phyloP scores from a whole-genome alignment of 768 basidiomycete species.

The Dentipellis sp. region DNA sequence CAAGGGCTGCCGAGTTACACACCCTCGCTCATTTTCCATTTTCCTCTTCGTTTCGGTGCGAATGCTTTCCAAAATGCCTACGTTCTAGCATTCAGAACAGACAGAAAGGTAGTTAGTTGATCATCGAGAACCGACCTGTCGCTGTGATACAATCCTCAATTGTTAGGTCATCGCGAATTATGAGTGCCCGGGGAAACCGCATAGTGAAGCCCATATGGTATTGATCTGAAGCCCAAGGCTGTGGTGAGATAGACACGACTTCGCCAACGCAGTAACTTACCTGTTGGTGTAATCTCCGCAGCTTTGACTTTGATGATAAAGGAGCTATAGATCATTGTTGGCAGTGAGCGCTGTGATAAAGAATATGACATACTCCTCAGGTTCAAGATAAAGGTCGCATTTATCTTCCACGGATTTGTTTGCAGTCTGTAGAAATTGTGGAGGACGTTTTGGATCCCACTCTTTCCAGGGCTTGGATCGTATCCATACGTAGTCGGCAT shows the following conservation, averaged over 20 bases:
- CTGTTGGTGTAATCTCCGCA: slow-evolving; percentile 76
- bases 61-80: slow-evolving; percentile 52
- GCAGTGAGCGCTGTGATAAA: background rate
- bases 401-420: slow-evolving; percentile 64
- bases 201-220: slow-evolving; percentile 85
- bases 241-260: background rate
- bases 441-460: slow-evolving; percentile 68
- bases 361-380: slow-evolving; percentile 57
- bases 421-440: slow-evolving; percentile 56
- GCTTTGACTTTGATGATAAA: slow-evolving; percentile 93
- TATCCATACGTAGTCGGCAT: slow-evolving; percentile 82
- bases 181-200: slow-evolving; percentile 84
- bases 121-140: slow-evolving; percentile 33
- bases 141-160: slow-evolving; percentile 67
- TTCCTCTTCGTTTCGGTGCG: slow-evolving; percentile 66
- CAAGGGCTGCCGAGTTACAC: slow-evolving; percentile 6
- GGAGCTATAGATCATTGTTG: slow-evolving; percentile 42
- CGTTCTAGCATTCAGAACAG: background rate
- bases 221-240: slow-evolving; percentile 40
- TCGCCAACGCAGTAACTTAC: slow-evolving; percentile 27
- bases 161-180: slow-evolving; percentile 70
- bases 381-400: slow-evolving; percentile 87
- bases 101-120: background rate
- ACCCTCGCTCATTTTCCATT: slow-evolving; percentile 55
- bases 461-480: slow-evolving; percentile 73